Conservation (phyloP, 2,329 filamentous ascomycete species). For the Claviceps quebecensis region DNA sequence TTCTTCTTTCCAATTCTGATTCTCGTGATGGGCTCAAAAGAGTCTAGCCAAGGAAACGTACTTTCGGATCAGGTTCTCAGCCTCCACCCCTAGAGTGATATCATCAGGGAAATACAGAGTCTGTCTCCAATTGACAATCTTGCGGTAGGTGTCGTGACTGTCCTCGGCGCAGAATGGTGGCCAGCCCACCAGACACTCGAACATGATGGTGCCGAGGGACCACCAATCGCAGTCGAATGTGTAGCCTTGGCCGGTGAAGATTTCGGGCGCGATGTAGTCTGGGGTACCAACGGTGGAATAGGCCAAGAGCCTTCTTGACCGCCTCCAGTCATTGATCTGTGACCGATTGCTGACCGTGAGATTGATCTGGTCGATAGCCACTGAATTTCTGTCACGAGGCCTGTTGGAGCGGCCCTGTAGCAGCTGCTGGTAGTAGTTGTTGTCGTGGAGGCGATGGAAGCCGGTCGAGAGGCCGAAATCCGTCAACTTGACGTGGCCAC, state of each 20-base stretch:
- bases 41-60: conserved; percentile 27
- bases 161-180: conserved; percentile 98
- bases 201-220: conserved; percentile 98
- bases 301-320: conserved; percentile 86
- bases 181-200: conserved; percentile 97
- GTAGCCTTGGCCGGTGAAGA: conserved; percentile 93
- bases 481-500: conserved; percentile 94
- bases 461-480: conserved; percentile 97
- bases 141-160: conserved; percentile 92
- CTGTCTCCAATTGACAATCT: conserved; percentile 97
- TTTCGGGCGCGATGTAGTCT: conserved; percentile 97
- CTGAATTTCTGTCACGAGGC: conserved; percentile 74
- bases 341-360: conserved; percentile 93
- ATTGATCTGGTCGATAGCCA: conserved; percentile 96
- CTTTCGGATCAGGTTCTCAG: conserved; percentile 86
- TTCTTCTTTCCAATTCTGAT: no score
- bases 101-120: conserved; percentile 95
- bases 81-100: conserved; percentile 73
- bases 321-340: conserved; percentile 97
- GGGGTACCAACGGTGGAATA: conserved; percentile 97
- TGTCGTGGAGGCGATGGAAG: conserved; percentile 95
- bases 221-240: conserved; percentile 98
- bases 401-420: conserved; percentile 65
- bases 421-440: conserved; percentile 95
- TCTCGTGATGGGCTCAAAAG: neutral